Conservation (phyloP, 257 asterid genomes). For the Jasminum sambac region DNA sequence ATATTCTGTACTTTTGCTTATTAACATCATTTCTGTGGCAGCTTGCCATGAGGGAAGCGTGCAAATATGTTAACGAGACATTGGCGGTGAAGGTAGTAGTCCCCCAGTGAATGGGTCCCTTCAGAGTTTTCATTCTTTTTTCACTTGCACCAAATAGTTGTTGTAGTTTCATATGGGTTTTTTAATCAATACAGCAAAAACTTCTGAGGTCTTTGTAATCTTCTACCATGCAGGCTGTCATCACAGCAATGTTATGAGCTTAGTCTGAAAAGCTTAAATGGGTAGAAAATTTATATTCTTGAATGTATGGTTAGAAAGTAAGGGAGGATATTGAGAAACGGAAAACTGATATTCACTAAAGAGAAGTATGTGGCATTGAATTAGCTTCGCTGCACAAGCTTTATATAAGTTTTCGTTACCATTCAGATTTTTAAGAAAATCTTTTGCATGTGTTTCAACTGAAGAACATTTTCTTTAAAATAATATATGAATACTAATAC, state of each 20-base stretch:
- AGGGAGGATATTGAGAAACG: no score
- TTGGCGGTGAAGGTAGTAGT: slow-evolving; percentile 73
- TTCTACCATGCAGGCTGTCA: background rate
- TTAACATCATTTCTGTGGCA: slow-evolving; percentile 34
- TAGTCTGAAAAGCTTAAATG: no score
- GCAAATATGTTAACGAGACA: slow-evolving; percentile 90
- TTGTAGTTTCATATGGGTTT: background rate
- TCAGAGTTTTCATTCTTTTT: background rate
- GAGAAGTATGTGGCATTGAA: no score
- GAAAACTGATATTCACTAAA: no score
- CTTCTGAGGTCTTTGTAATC: background rate
- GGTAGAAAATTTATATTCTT: no score
- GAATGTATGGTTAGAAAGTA: no score
- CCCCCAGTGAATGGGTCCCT: slow-evolving; percentile 5
- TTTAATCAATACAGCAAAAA: background rate
- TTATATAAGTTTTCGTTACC: background rate
- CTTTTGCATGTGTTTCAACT: background rate
- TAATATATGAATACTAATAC: background rate
- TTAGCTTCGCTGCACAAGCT: no score
- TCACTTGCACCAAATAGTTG: background rate
- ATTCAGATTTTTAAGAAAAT: background rate
- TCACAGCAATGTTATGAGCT: background rate
- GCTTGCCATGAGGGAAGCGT: slow-evolving; percentile 99
- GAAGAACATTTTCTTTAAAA: background rate
- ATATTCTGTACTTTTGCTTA: slow-evolving; percentile 17